These are phyloP conservation scores for Echinosophora koreensis DNA, from an alignment of 306 rosid genomes.

Conservation along the genomic window DNA sequence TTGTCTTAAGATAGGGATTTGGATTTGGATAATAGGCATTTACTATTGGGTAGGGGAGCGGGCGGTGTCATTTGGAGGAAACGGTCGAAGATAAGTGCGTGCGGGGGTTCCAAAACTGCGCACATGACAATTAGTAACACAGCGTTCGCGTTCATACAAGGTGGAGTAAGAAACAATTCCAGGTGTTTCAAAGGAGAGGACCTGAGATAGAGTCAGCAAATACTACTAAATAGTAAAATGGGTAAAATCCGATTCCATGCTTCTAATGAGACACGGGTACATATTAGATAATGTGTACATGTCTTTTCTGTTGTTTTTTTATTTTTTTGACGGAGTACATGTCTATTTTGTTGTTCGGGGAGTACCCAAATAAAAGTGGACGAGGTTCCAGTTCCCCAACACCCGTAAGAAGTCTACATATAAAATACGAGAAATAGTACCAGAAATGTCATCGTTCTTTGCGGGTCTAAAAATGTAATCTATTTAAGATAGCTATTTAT, in stretches of 20 bases:
- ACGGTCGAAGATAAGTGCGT: constrained; percentile 61
- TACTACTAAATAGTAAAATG: too few relatives aligned
- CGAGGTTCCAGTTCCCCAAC: not conserved
- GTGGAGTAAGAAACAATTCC: constrained; percentile 38
- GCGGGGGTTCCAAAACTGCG: constrained; percentile 51
- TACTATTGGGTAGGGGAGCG: constrained; percentile 36
- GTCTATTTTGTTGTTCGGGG: not conserved
- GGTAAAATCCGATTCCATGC: too few relatives aligned
- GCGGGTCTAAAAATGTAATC: too few relatives aligned
- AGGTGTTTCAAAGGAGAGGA: constrained; percentile 38
- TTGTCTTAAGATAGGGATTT: not conserved
- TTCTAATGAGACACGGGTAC: too few relatives aligned
- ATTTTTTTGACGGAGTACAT: not conserved
- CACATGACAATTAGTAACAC: constrained; percentile 46
- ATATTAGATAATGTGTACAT: too few relatives aligned
- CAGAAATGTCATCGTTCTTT: too few relatives aligned
- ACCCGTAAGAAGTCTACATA: not conserved
- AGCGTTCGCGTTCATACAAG: constrained; percentile 57
- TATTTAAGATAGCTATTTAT: too few relatives aligned
- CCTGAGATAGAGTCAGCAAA: not conserved
- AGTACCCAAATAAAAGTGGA: not conserved
- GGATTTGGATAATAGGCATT: constrained; percentile 27
- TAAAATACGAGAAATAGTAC: not conserved
- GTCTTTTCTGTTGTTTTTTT: too few relatives aligned
- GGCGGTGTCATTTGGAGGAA: constrained; percentile 51